phyloP scores from a whole-genome alignment of 2,329 filamentous ascomycete genomes.

The Talaromyces albobiverticillius region DNA sequence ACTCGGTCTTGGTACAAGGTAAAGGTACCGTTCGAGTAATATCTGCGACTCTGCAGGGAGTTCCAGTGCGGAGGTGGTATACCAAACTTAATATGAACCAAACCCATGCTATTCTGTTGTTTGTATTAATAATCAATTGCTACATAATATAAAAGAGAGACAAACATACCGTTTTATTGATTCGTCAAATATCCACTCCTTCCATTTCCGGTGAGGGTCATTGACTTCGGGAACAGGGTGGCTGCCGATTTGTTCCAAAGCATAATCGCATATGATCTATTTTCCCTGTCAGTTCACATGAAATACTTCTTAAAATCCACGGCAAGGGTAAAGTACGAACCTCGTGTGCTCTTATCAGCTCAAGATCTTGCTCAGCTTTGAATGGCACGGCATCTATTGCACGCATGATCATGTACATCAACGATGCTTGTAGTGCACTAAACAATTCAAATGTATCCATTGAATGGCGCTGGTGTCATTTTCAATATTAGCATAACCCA shows the following conservation, averaged over 20 bases:
- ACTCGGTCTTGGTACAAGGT: conserved; percentile 13
- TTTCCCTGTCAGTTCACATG: background rate
- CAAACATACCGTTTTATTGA: conserved; percentile 8
- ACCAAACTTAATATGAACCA: conserved; percentile 13
- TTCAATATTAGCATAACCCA: background rate
- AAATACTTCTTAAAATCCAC: background rate
- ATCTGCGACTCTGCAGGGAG: conserved; percentile 6
- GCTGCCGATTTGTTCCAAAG: background rate
- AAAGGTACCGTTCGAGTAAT: conserved; percentile 1
- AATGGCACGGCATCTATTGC: conserved; percentile 5
- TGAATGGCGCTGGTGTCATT: background rate
- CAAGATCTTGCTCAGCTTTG: conserved; percentile 7
- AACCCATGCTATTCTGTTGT: conserved; percentile 10
- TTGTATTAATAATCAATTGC: background rate
- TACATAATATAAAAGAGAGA: background rate
- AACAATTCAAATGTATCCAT: conserved; percentile 11
- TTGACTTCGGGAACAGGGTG: background rate
- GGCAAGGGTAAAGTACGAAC: background rate
- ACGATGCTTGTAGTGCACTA: conserved; percentile 8
- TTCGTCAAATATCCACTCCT: conserved; percentile 13
- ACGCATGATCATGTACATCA: conserved; percentile 15
- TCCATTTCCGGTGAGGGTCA: conserved; percentile 9
- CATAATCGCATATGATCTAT: conserved; percentile 8
- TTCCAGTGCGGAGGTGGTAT: conserved; percentile 8
- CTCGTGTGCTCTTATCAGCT: conserved; percentile 9